Evolutionary conservation across 768 basidiomycete species (phyloP).

Genomic region (Russula emetica): DNA sequence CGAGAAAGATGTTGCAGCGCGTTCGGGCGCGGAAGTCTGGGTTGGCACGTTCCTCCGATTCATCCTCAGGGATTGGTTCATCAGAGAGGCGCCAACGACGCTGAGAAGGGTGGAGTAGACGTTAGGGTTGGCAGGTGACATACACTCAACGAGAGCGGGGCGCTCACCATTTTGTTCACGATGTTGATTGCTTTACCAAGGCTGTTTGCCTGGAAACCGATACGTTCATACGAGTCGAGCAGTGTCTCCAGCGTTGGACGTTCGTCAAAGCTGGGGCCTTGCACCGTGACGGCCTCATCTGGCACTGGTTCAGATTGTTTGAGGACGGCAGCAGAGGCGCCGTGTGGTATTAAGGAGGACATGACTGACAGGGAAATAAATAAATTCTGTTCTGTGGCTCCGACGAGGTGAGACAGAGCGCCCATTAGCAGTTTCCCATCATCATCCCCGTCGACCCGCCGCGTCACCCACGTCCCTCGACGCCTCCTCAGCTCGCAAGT

Average conservation of each 20-base stretch:
- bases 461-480: constrained; percentile 16
- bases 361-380: background rate
- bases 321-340: constrained; percentile 71
- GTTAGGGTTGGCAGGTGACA: background rate
- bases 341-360: constrained; percentile 42
- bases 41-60: constrained; percentile 59
- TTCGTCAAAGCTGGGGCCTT: constrained; percentile 85
- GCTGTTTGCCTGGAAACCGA: constrained; percentile 97
- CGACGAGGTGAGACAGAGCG: background rate
- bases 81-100: constrained; percentile 86
- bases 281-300: constrained; percentile 59
- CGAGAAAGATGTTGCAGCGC: constrained; percentile 87
- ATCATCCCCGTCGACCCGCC: background rate
- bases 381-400: background rate
- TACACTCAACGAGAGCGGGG: background rate
- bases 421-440: constrained; percentile 1
- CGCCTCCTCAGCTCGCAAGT: background rate
- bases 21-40: constrained; percentile 61
- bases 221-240: constrained; percentile 75
- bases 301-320: constrained; percentile 71
- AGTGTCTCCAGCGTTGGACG: constrained; percentile 61
- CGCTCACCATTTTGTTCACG: constrained; percentile 85
- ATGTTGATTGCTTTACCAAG: constrained; percentile 84
- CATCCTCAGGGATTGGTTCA: constrained; percentile 67
- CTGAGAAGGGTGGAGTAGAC: constrained; percentile 39